Percentiles rank a stretch among this genome's conserved stretches.
Conservation (phyloP, 108 stramenopile genomes). For the Pseudonitzschia delicatissima region DNA sequence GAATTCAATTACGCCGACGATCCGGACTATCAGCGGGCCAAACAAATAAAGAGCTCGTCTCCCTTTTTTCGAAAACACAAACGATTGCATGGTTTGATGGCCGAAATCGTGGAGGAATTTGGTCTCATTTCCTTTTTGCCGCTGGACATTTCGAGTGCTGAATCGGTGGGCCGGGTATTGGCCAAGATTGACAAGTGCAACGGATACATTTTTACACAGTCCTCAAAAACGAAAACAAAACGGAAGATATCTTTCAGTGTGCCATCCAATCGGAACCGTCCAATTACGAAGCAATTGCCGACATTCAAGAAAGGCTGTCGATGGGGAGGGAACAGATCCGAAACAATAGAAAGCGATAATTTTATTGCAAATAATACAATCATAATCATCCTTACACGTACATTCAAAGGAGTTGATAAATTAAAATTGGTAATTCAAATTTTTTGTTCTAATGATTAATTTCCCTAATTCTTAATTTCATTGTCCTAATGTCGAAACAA, state of each 20-base stretch:
- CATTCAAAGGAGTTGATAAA: neutral
- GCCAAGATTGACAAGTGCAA: conserved; percentile 81
- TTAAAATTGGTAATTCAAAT: too few relatives aligned
- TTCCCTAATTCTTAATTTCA: too few relatives aligned
- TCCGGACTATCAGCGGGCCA: conserved; percentile 71
- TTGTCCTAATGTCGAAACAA: too few relatives aligned
- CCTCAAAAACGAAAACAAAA: neutral
- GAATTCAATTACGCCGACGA: conserved; percentile 52
- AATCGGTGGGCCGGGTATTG: conserved; percentile 75
- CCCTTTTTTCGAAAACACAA: conserved; percentile 55
- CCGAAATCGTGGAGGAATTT: conserved; percentile 81
- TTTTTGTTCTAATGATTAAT: too few relatives aligned
- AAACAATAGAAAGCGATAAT: neutral
- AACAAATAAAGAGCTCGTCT: conserved; percentile 43
- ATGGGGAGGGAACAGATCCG: conserved; percentile 11
- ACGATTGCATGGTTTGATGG: conserved; percentile 62
- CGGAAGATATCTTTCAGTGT: conserved; percentile 46
- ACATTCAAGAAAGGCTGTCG: conserved; percentile 43
- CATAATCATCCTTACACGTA: neutral
- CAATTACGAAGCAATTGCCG: conserved; percentile 40
- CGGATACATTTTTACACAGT: conserved; percentile 66
- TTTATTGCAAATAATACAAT: neutral
- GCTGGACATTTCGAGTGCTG: conserved; percentile 75
- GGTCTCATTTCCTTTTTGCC: conserved; percentile 72
- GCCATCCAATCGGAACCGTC: conserved; percentile 36